Conservation (phyloP, 495 filamentous ascomycete species). For the Annulohypoxylon moriforme region DNA sequence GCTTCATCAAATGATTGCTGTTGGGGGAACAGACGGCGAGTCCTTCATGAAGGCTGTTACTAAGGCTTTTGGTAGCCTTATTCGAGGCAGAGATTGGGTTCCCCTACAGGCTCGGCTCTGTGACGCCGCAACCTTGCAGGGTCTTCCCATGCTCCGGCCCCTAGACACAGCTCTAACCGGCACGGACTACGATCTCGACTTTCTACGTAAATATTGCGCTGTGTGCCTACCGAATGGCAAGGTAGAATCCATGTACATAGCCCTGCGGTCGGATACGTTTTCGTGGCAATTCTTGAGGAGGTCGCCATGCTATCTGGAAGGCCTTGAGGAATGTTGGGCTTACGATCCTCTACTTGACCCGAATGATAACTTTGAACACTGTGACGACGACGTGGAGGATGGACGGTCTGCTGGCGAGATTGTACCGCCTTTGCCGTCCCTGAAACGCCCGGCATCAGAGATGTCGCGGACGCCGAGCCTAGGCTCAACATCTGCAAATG, state of each 20-base stretch:
- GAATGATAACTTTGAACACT: slow-evolving; percentile 50
- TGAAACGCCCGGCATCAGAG: slow-evolving; percentile 61
- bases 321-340: slow-evolving; percentile 62
- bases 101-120: slow-evolving; percentile 67
- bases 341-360: slow-evolving; percentile 61
- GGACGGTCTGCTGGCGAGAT: slow-evolving; percentile 62
- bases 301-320: slow-evolving; percentile 59
- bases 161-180: slow-evolving; percentile 55
- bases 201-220: slow-evolving; percentile 61
- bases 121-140: slow-evolving; percentile 63
- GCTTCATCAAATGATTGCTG: slow-evolving; percentile 63
- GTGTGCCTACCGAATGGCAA: slow-evolving; percentile 62
- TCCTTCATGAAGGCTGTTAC: slow-evolving; percentile 60
- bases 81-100: slow-evolving; percentile 62
- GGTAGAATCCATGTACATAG: slow-evolving; percentile 67
- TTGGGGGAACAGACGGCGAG: slow-evolving; percentile 58
- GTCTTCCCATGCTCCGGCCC: slow-evolving; percentile 66
- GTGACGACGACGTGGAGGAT: slow-evolving; percentile 51
- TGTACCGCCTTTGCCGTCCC: slow-evolving; percentile 52
- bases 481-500: slow-evolving; percentile 42
- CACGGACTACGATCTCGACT: slow-evolving; percentile 57
- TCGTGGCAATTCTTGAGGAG: slow-evolving; percentile 58
- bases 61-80: slow-evolving; percentile 60
- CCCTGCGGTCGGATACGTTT: slow-evolving; percentile 61
- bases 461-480: slow-evolving; percentile 62